Evolutionary conservation across 495 filamentous ascomycete genomes (phyloP).

Genomic region (Hypoxylon trugodes): DNA sequence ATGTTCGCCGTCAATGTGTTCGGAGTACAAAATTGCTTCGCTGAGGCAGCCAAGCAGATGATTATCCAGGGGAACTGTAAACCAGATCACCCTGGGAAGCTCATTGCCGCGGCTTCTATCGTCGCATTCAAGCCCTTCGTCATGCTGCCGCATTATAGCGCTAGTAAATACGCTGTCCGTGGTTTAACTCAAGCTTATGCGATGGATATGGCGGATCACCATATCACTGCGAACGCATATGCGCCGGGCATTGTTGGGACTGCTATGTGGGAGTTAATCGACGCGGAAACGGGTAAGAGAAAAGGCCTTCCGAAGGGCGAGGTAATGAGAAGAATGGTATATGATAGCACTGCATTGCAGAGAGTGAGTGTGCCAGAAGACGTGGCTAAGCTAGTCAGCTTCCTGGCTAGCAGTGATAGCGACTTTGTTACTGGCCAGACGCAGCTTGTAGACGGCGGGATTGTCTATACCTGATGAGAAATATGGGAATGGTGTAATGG

Average conservation of each 20-base stretch:
- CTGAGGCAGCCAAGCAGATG: constrained; percentile 61
- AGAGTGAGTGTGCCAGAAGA: constrained; percentile 65
- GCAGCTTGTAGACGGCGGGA: constrained; percentile 68
- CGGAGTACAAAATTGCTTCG: constrained; percentile 67
- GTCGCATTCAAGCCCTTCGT: constrained; percentile 64
- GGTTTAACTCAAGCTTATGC: constrained; percentile 66
- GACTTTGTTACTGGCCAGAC: constrained; percentile 72
- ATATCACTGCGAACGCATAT: constrained; percentile 70
- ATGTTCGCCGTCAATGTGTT: constrained; percentile 65
- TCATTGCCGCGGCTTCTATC: constrained; percentile 64
- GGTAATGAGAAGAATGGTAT: constrained; percentile 54
- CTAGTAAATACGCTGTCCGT: constrained; percentile 67
- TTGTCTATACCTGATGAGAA: constrained; percentile 52
- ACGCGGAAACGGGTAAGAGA: constrained; percentile 57
- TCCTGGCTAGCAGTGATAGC: constrained; percentile 61
- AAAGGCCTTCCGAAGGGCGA: constrained; percentile 59
- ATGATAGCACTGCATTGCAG: constrained; percentile 59
- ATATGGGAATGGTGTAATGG: too few relatives aligned
- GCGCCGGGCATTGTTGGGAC: constrained; percentile 70
- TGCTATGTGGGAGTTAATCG: constrained; percentile 68
- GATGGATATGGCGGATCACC: constrained; percentile 63
- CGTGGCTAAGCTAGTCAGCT: constrained; percentile 65
- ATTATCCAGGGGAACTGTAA: constrained; percentile 55
- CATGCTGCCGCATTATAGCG: constrained; percentile 63
- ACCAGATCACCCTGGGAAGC: constrained; percentile 52